Evolutionary conservation across 345 rosid species (phyloP).

Genomic region (Raphanus sativus): DNA sequence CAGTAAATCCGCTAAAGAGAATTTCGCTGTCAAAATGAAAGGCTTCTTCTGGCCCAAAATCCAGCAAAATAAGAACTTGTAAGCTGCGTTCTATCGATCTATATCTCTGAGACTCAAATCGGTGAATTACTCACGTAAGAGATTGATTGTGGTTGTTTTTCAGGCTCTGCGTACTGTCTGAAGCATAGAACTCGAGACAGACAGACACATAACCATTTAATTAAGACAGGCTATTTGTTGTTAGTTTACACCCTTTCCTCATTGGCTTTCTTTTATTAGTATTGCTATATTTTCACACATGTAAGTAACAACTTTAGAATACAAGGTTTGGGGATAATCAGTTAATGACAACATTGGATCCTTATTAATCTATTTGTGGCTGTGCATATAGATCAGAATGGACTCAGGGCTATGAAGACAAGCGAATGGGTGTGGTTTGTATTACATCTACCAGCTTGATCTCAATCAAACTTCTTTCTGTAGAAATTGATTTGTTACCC

Average conservation of each 20-base stretch:
- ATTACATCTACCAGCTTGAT: not conserved
- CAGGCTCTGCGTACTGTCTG: not conserved
- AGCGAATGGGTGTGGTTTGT: conserved; percentile 1
- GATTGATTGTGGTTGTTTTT: not conserved
- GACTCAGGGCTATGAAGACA: not conserved
- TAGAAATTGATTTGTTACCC: no score
- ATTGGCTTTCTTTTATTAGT: conserved; percentile 3
- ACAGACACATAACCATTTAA: conserved; percentile 15
- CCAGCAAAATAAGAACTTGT: conserved; percentile 66
- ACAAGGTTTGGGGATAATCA: not conserved
- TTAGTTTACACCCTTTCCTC: conserved; percentile 25
- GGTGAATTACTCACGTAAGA: not conserved
- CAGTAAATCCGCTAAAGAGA: conserved; percentile 46
- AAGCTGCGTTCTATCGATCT: conserved; percentile 1
- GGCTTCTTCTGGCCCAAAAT: conserved; percentile 91
- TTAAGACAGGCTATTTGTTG: conserved; percentile 23
- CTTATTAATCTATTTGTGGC: not conserved
- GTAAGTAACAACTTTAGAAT: conserved; percentile 31
- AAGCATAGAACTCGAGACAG: conserved; percentile 22
- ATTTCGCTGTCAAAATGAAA: conserved; percentile 53
- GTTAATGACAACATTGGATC: not conserved
- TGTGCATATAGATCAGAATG: conserved; percentile 10
- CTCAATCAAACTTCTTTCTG: not conserved
- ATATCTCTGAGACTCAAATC: not conserved
- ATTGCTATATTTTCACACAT: conserved; percentile 19